Evolutionary conservation across 2,329 filamentous ascomycete genomes (phyloP), one percentile per base, ranked within the genome.

Genomic region (Fusarium agapanthi): DNA sequence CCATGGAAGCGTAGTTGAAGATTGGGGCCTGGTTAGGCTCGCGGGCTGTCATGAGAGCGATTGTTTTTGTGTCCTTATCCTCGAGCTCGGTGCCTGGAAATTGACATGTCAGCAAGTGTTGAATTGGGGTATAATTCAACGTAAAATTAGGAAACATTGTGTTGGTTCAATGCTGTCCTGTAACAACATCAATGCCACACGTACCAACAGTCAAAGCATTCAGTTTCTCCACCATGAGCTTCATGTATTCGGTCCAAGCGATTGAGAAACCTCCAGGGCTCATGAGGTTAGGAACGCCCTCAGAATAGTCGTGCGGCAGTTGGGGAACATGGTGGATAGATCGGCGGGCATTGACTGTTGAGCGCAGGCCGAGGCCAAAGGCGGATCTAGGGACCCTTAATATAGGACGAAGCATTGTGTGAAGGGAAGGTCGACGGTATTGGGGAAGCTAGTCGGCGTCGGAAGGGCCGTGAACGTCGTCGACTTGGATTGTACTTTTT

Each of bases 1-100:
- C 93, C 93, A 97, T 97, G 77, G 94, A 97, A 82, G 96, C 96
- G 82, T 97, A 90, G 88, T 98, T 99, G 90, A 99, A 99, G 80
- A 92, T 86, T 76, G 91, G 87, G 45, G 96, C 96, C 71, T 89
- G 87, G 75, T 87, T 87, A 48, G 95, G 92, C 78, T 96, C 89
- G 82, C 95, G 94, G 67, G 95, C 93, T 66, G 92, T 92, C 78
- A 90, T 86, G 78, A 95, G 86, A 79, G 93, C 83, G 79, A 97
- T 90, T 51, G 90, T 86, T 82, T 93, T 91, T 69, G 90, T 82
- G 56, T 87, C 84, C 74, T 87, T 84, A 80, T 89, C 83, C 74
- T 91, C 91, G 78, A 89, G 87, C 24, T 90, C 85, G 75, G 89
- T 92, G 75, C 89, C 92, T 94, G 75, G 30, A 28, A n/a, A 44